Conservation (phyloP, 331 rosid genomes). For the Quercus phellos region DNA sequence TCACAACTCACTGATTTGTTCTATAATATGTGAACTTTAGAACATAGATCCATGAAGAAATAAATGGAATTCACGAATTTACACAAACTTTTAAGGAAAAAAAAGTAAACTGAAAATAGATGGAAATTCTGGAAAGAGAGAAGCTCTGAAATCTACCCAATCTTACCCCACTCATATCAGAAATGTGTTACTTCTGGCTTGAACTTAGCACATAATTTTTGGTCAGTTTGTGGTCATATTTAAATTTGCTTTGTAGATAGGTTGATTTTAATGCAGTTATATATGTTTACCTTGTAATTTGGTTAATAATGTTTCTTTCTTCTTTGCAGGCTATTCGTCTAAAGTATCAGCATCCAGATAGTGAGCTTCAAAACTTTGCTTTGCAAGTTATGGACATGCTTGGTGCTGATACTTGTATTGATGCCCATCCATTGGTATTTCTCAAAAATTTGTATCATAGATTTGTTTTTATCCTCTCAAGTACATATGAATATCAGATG, state of each 20-base stretch:
- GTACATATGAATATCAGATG: neutral
- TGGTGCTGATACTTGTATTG: constrained; percentile 63
- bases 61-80: no score
- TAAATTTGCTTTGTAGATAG: neutral
- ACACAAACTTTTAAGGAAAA: no score
- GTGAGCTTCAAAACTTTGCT: constrained; percentile 79
- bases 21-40: no score
- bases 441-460: neutral
- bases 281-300: neutral
- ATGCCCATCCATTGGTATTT: constrained; percentile 83
- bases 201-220: neutral
- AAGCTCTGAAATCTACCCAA: no score
- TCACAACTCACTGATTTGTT: no score
- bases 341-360: constrained; percentile 80
- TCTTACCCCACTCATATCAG: no score
- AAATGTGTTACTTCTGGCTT: neutral
- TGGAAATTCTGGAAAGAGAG: no score
- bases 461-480: constrained; percentile 5
- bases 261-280: neutral
- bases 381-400: constrained; percentile 85
- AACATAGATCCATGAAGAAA: no score
- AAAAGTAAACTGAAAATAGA: no score
- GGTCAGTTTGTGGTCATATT: neutral
- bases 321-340: constrained; percentile 74
- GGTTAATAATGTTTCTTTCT: neutral